Base-by-base conservation (phyloP, 768 basidiomycete species). In the Asterophora parasitica region DNA sequence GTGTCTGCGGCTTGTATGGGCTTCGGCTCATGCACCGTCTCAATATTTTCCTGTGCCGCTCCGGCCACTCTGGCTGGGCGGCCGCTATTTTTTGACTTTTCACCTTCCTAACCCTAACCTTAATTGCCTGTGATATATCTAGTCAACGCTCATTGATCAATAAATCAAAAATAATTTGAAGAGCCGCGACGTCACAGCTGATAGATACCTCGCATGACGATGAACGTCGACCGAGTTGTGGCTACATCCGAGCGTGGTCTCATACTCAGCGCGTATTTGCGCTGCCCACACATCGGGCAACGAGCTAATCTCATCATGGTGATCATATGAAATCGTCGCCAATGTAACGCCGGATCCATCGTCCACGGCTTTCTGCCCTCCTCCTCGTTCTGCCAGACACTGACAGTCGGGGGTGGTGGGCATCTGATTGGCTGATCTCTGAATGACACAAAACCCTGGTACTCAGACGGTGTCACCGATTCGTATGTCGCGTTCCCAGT, bases 21-120 rank as follows among this genome's bases (percentile, higher is more conserved):
- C 77, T 75, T 75, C 71, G 75, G 79, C 70, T 71, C 74, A 79
- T 77, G 79, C 76, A 77, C 73, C 67, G 71, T 77, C 78, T 67
- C 47, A 78, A 79, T 80, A 79, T 79, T 79, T 80, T 69, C 78
- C 77, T 60, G 76, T 77, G 70, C 73, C 66, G 63, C 70, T 71
- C 66, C 58, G 70, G 73, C 73, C 75, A 71, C 71, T 72, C 70
- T 71, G 68, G 67, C 67, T 71, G 67, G 60, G 65, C 55, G 58
- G 67, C 66, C 68, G 58, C 37, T 56, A 52, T 62, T 72, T 70
- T 66, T 67, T 56, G 53, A 57, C n/a, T 42, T 16, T 48, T 58
- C 12, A 11, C 3, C 50, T 2, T 12, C 50, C 68, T 75, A 76
- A 75, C 73, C 73, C 72, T 77, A 77, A 75, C 74, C 75, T 53